These are phyloP conservation scores for Boletellus deceptivus DNA, from an alignment of 1,284 basidiomycete species.

Conservation along the genomic window DNA sequence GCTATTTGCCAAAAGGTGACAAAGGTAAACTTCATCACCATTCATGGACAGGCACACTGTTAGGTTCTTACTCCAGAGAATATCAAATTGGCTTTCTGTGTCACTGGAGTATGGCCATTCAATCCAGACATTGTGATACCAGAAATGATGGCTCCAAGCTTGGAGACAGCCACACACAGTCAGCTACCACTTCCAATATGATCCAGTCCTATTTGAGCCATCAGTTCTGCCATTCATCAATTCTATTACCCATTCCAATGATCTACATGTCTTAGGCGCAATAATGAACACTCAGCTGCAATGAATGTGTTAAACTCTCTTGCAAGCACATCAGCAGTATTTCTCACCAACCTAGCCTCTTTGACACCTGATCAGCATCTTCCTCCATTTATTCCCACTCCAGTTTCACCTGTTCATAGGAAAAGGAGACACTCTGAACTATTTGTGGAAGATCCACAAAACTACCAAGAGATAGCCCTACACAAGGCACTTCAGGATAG, in stretches of 20 bases:
- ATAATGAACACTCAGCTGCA: too few relatives aligned
- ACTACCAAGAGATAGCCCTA: background rate
- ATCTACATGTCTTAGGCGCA: too few relatives aligned
- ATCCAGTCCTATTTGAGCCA: background rate
- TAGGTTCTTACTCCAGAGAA: background rate
- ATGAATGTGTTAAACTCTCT: background rate
- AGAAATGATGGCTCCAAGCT: background rate
- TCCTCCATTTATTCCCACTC: background rate
- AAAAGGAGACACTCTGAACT: background rate
- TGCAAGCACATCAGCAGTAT: slow-evolving; percentile 1
- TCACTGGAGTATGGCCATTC: background rate
- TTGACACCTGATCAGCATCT: background rate
- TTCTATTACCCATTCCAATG: too few relatives aligned
- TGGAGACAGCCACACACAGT: background rate
- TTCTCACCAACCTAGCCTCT: background rate
- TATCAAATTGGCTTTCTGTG: background rate
- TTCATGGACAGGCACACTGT: background rate
- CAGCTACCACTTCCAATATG: background rate
- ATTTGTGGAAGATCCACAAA: background rate
- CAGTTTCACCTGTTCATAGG: background rate
- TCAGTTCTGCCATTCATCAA: background rate
- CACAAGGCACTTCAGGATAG: background rate
- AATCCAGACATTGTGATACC: background rate
- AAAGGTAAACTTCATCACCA: background rate
- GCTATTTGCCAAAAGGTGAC: background rate